These are phyloP conservation scores for Capronia americana DNA, from an alignment of 2,329 filamentous ascomycete genomes.

Conservation along the genomic window DNA sequence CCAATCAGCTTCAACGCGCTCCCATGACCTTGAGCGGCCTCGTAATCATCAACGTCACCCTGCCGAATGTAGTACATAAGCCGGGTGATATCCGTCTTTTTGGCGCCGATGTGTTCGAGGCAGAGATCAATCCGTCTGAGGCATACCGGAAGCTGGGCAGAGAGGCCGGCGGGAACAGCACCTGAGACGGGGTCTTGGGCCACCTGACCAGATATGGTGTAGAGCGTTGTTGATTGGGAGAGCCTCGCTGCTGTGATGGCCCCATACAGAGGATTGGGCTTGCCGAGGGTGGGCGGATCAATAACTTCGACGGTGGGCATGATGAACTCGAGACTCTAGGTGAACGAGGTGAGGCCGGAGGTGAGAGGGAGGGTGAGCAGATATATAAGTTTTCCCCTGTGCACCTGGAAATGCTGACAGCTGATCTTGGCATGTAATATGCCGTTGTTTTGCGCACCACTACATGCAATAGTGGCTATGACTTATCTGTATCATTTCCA, in stretches of 20 bases:
- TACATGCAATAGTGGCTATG: no score
- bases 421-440: no score
- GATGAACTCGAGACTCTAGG: not conserved
- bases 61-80: not conserved
- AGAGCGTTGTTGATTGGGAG: slow-evolving; percentile 1
- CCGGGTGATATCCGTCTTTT: not conserved
- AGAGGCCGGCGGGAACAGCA: not conserved
- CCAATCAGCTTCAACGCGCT: not conserved
- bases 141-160: slow-evolving; percentile 1
- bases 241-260: slow-evolving; percentile 2
- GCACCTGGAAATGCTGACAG: no score
- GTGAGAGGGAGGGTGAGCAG: no score
- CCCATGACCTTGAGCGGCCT: not conserved
- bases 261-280: not conserved
- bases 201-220: not conserved
- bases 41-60: not conserved
- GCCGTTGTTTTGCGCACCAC: no score
- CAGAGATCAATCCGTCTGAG: not conserved
- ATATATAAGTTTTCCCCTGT: no score
- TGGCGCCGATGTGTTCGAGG: slow-evolving; percentile 1
- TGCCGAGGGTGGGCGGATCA: not conserved
- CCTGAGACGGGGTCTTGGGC: not conserved
- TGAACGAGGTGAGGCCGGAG: no score
- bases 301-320: slow-evolving; percentile 1
- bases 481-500: no score